Evolutionary conservation across 2,329 filamentous ascomycete genomes (phyloP), one percentile per base, ranked within the genome.

Genomic region (Hymenotorrendiella dingleyae): DNA sequence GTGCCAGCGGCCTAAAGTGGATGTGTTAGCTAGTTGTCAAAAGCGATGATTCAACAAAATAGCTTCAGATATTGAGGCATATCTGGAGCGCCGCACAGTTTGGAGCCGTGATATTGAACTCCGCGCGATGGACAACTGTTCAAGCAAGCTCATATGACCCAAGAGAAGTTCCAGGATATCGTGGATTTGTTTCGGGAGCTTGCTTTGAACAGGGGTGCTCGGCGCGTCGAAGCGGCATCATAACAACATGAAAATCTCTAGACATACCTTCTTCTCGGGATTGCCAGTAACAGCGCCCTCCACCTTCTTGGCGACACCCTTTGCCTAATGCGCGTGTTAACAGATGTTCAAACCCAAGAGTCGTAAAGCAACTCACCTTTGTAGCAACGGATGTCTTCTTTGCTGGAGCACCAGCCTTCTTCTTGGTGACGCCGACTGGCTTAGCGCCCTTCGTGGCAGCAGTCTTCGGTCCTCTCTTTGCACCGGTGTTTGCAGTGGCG

Each of bases 191-290:
- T 49, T 41, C 30, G 43, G 42, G 20, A 47, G 27, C 12, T 37
- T 43, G 30, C 11, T 41, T 46, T 41, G 38, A 37, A 52, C 48
- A 55, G 47, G 48, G 53, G 46, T 51, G 7, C 14, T 42, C 17
- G 45, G 53, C 54, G 54, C 54, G 53, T 54, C 45, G 36, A 48
- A 43, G 38, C 19, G 19, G 21, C 9, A 50, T 47, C 28, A 32
- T 35, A 53, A 55, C 36, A 54, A 55, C 48, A 55, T 29, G 19
- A 39, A 33, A 11, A 21, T 14, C n/a, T 37, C 27, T 27, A 35
- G 38, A 49, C 52, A 26, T 52, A 57, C 63, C 58, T 65, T 65
- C 54, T 65, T 66, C 38, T 50, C 62, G n/a, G 63, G 60, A 37
- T 64, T 65, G 19, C 40, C 45, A 22, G 61, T 58, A 16, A 63